Percentiles rank a stretch among this genome's conserved stretches.
phyloP scores from a whole-genome alignment of 805 yeast genomes.

The Teunomyces kruisii region DNA sequence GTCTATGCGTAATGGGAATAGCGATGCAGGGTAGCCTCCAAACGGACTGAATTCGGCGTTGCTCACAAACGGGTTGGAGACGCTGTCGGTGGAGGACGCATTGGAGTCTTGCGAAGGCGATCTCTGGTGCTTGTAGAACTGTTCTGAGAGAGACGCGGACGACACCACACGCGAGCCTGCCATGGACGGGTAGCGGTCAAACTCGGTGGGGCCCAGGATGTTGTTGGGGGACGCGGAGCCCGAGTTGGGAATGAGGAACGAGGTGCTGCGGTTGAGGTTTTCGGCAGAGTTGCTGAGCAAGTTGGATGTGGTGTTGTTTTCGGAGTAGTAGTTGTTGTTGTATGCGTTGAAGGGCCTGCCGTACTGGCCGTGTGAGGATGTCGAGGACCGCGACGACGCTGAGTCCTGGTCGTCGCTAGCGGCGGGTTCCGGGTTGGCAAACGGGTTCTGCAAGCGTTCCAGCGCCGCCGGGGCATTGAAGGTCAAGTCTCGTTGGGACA shows the following conservation, averaged over 20 bases:
- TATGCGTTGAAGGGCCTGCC: constrained; percentile 42
- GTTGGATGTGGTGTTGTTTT: constrained; percentile 37
- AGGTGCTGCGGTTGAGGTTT: constrained; percentile 9
- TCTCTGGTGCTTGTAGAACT: neutral
- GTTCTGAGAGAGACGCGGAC: constrained; percentile 29
- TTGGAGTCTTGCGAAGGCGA: constrained; percentile 27
- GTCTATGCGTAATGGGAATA: constrained; percentile 30
- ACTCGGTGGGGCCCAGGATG: constrained; percentile 51
- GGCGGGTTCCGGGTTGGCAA: constrained; percentile 1
- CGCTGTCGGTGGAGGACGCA: constrained; percentile 39
- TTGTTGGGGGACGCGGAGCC: constrained; percentile 5
- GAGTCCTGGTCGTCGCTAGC: neutral
- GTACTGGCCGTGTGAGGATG: constrained; percentile 10
- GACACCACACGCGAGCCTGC: constrained; percentile 60
- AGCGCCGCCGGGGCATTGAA: constrained; percentile 19
- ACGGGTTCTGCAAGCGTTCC: constrained; percentile 14
- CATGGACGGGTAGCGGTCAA: constrained; percentile 67
- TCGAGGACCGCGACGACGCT: neutral
- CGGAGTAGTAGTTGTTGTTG: constrained; percentile 38
- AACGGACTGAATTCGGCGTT: constrained; percentile 36
- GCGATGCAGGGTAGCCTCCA: constrained; percentile 29
- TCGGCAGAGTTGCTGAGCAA: constrained; percentile 28
- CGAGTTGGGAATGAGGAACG: neutral
- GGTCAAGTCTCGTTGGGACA: constrained; percentile 34
- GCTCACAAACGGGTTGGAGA: constrained; percentile 41